phyloP scores from a whole-genome alignment of 441 rosid species.

The Biscutella auriculata region DNA sequence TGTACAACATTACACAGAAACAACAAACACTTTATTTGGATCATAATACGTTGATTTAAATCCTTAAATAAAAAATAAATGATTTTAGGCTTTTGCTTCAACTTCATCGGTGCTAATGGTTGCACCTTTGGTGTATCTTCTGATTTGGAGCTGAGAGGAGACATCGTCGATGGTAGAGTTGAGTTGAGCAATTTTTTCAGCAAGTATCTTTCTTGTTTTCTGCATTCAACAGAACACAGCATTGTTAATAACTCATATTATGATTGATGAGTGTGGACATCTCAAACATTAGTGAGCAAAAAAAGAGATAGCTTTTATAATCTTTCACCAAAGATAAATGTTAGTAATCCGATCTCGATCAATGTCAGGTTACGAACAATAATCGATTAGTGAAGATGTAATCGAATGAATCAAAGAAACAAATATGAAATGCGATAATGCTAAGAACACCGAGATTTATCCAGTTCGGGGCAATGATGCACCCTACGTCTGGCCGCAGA shows the following conservation, averaged over 20 bases:
- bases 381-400: no score
- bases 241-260: neutral
- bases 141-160: slow-evolving; percentile 46
- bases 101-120: slow-evolving; percentile 49
- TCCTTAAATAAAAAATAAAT: slow-evolving; percentile 6
- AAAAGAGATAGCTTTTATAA: no score
- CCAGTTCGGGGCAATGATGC: no score
- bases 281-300: no score
- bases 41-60: neutral
- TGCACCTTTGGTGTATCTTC: slow-evolving; percentile 48
- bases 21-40: slow-evolving; percentile 7
- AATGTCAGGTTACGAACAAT: no score
- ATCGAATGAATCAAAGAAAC: no score
- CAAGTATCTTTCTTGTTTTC: slow-evolving; percentile 62
- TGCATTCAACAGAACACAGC: slow-evolving; percentile 15
- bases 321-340: no score
- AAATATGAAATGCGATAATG: no score
- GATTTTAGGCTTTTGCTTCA: slow-evolving; percentile 46
- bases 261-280: no score
- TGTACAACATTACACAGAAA: slow-evolving; percentile 18
- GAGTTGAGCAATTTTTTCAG: slow-evolving; percentile 58
- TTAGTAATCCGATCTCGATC: no score
- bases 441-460: no score
- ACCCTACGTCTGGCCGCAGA: no score
- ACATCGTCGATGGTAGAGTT: slow-evolving; percentile 55